phyloP scores from a whole-genome alignment of 306 rosid genomes.

The Corylus avellana region DNA sequence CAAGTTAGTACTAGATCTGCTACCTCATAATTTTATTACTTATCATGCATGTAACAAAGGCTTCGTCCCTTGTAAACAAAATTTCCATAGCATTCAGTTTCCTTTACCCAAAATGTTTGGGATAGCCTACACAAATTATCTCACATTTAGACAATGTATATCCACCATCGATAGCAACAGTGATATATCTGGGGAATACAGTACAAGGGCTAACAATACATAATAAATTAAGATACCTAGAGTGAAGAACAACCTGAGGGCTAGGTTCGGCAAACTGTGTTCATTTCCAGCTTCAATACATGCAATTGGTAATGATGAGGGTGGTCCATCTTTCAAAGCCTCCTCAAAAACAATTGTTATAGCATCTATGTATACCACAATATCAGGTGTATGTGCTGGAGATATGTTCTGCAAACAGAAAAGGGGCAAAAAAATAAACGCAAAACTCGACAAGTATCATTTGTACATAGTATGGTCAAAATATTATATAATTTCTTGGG shows the following conservation, averaged over 20 bases:
- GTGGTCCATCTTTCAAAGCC: constrained; percentile 60
- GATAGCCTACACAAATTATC: neutral
- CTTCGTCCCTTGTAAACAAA: neutral
- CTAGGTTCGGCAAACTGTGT: constrained; percentile 82
- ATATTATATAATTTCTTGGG: constrained; percentile 1
- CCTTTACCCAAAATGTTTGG: neutral
- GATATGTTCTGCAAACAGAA: constrained; percentile 71
- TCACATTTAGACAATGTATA: neutral
- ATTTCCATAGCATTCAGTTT: neutral
- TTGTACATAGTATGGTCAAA: neutral
- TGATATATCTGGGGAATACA: neutral
- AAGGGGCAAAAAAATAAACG: constrained; percentile 24
- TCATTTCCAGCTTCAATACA: constrained; percentile 85
- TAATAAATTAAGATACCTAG: constrained; percentile 19
- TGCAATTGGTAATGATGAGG: constrained; percentile 70
- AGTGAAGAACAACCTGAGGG: constrained; percentile 74
- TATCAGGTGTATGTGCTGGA: constrained; percentile 74
- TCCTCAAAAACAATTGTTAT: constrained; percentile 82
- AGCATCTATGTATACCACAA: constrained; percentile 84
- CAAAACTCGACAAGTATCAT: constrained; percentile 22
- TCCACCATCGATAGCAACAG: constrained; percentile 3
- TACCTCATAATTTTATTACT: neutral
- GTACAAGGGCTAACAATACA: constrained; percentile 10
- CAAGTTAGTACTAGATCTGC: constrained; percentile 1
- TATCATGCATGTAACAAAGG: neutral